Evolutionary conservation across 176 grass and related monocot species (phyloP).

Genomic region (Oryza glaberrima): DNA sequence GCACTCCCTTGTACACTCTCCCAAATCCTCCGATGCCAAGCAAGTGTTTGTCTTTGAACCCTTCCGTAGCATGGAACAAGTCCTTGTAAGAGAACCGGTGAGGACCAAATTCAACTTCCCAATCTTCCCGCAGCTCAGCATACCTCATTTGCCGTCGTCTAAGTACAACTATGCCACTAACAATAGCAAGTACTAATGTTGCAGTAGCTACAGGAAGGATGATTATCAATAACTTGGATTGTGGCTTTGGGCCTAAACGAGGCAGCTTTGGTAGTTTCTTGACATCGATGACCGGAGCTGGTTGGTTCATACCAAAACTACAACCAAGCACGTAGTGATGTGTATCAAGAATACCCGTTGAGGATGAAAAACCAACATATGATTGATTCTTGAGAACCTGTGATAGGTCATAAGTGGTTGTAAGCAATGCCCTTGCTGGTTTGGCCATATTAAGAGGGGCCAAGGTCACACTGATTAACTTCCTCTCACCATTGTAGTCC

Average conservation of each 20-base stretch:
- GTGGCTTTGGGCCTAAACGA: neutral
- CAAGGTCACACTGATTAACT: neutral
- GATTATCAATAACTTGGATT: neutral
- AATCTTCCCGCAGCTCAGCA: constrained; percentile 11
- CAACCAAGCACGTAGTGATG: constrained; percentile 14
- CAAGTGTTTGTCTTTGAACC: constrained; percentile 23
- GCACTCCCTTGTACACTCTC: constrained; percentile 34
- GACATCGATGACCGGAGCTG: constrained; percentile 5
- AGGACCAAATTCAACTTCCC: neutral
- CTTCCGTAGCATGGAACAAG: neutral
- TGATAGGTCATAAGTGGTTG: constrained; percentile 2
- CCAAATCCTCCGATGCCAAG: constrained; percentile 24
- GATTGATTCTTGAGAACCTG: neutral
- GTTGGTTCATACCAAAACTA: constrained; percentile 9
- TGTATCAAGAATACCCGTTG: neutral
- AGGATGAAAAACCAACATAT: neutral
- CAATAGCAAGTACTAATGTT: neutral
- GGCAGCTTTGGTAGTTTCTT: constrained; percentile 14
- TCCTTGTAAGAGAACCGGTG: neutral
- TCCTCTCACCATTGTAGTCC: neutral
- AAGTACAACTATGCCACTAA: neutral
- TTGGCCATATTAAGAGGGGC: neutral
- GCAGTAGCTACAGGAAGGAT: neutral
- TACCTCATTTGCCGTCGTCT: neutral
- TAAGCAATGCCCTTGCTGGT: neutral